phyloP scores from a whole-genome alignment of 1,139 yeast species.

The Geotrichum phurueaensis region DNA sequence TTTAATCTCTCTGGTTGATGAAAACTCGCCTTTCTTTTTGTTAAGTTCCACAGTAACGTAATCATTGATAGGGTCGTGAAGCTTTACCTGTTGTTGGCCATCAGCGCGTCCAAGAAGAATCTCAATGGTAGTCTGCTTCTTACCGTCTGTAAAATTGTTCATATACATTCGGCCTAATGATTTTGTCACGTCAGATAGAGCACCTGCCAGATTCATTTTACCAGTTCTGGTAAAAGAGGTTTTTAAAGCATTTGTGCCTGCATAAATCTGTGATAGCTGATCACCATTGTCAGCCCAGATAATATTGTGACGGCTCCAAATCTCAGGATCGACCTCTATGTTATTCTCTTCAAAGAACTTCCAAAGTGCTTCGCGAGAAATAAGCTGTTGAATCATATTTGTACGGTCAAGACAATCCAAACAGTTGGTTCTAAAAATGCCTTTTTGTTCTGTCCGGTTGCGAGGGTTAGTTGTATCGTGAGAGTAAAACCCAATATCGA shows the following conservation, averaged over 20 bases:
- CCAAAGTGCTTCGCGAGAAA: conserved; percentile 62
- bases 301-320: conserved; percentile 63
- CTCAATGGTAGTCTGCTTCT: conserved; percentile 83
- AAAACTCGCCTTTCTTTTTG: conserved; percentile 49
- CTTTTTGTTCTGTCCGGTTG: conserved; percentile 68
- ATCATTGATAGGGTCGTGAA: conserved; percentile 86
- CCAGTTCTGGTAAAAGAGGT: conserved; percentile 92
- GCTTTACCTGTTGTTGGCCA: conserved; percentile 61
- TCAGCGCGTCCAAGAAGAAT: conserved; percentile 73
- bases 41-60: conserved; percentile 60
- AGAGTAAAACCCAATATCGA: conserved; percentile 74
- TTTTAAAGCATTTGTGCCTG: conserved; percentile 94
- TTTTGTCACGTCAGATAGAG: conserved; percentile 90
- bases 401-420: conserved; percentile 94
- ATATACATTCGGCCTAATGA: conserved; percentile 93
- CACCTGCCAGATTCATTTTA: conserved; percentile 94
- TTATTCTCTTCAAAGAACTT: conserved; percentile 54
- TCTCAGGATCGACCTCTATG: conserved; percentile 41
- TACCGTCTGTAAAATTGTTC: conserved; percentile 90
- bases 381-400: conserved; percentile 82
- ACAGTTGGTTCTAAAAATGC: conserved; percentile 88
- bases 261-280: conserved; percentile 90
- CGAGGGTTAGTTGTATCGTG: conserved; percentile 44
- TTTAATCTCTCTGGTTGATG: conserved; percentile 53
- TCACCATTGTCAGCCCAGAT: conserved; percentile 99